Evolutionary conservation across 805 yeast genomes (phyloP).

Genomic region (Schwanniomyces polymorphus): DNA sequence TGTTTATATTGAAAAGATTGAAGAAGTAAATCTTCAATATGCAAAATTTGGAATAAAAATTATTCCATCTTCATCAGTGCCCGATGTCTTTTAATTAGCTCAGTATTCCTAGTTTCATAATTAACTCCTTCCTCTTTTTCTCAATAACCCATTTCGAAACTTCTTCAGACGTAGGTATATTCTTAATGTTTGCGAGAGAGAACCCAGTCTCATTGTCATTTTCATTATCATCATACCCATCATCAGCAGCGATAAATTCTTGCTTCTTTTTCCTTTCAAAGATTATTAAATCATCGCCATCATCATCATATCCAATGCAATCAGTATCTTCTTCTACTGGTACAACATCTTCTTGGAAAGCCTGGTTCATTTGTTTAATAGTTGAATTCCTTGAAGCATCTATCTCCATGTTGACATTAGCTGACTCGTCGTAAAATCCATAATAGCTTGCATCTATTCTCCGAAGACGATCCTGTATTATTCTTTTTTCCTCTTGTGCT

Average conservation of each 20-base stretch:
- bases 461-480: slow-evolving; percentile 18
- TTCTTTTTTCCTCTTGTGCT: slow-evolving; percentile 15
- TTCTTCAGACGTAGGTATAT: slow-evolving; percentile 34
- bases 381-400: slow-evolving; percentile 2
- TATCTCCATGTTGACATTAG: not conserved
- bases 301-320: not conserved
- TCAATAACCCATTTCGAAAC: slow-evolving; percentile 49
- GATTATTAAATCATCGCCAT: slow-evolving; percentile 18
- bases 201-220: slow-evolving; percentile 16
- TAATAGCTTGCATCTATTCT: slow-evolving; percentile 39
- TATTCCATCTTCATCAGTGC: slow-evolving; percentile 6
- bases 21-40: slow-evolving; percentile 34
- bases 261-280: slow-evolving; percentile 27
- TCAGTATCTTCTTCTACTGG: slow-evolving; percentile 1
- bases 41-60: slow-evolving; percentile 31
- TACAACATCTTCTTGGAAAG: slow-evolving; percentile 8
- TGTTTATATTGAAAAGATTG: slow-evolving; percentile 47
- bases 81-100: not conserved
- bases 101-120: slow-evolving; percentile 15
- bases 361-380: slow-evolving; percentile 11
- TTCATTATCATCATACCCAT: slow-evolving; percentile 14
- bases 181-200: not conserved
- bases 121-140: slow-evolving; percentile 42
- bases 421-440: slow-evolving; percentile 38
- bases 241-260: slow-evolving; percentile 12